Conservation (phyloP, 768 basidiomycete species). For the Dacryopinax spathularia region DNA sequence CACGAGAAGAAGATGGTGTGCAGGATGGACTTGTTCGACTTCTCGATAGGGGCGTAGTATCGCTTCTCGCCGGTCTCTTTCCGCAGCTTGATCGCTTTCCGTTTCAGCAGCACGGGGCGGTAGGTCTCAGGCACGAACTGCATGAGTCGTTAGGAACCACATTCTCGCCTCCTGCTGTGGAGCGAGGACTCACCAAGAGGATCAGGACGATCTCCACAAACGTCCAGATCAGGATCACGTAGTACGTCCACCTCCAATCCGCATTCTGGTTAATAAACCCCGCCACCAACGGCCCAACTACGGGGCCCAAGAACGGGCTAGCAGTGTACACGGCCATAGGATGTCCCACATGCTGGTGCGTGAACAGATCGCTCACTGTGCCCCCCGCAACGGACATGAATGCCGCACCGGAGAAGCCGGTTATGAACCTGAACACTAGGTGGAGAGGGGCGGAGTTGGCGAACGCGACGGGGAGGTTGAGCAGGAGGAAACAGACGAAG, state of each 20-base stretch:
- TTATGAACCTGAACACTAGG: constrained; percentile 46
- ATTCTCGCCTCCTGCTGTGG: background rate
- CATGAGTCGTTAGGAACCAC: too few relatives aligned
- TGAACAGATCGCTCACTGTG: constrained; percentile 43
- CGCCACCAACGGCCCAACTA: constrained; percentile 42
- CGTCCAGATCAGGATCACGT: constrained; percentile 54
- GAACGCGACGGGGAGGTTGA: constrained; percentile 62
- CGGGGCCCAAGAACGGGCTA: constrained; percentile 43
- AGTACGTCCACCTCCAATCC: constrained; percentile 68
- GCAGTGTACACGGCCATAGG: constrained; percentile 46
- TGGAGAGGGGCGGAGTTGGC: constrained; percentile 38
- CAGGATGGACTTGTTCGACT: constrained; percentile 30
- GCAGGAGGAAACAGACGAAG: constrained; percentile 44
- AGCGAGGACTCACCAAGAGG: constrained; percentile 30
- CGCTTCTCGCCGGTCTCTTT: constrained; percentile 37
- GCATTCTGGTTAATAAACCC: constrained; percentile 40
- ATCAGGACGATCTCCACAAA: constrained; percentile 39
- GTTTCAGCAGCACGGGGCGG: constrained; percentile 41
- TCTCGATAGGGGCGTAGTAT: constrained; percentile 50
- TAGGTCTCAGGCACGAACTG: constrained; percentile 64
- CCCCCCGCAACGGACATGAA: constrained; percentile 53
- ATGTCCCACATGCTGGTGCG: constrained; percentile 37
- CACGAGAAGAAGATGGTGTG: constrained; percentile 43
- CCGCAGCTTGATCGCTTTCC: constrained; percentile 51
- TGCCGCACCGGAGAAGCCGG: constrained; percentile 41